Conservation (phyloP, 331 rosid genomes). For the Prunus yedoensis region DNA sequence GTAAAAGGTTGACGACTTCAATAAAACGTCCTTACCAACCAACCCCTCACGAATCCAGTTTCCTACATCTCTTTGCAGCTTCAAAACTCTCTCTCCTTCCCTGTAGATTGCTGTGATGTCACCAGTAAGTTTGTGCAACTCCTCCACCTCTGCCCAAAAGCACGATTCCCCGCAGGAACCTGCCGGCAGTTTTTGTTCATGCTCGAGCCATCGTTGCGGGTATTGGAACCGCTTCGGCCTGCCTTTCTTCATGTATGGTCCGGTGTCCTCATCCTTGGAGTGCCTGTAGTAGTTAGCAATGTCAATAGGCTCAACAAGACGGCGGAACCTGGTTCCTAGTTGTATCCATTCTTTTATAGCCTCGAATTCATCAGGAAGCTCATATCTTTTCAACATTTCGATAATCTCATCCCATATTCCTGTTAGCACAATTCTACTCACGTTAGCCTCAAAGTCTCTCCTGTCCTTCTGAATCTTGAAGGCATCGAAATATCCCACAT, state of each 20-base stretch:
- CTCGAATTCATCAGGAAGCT: constrained; percentile 78
- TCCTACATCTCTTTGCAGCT: constrained; percentile 27
- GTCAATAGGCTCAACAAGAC: constrained; percentile 67
- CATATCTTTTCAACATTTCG: constrained; percentile 53
- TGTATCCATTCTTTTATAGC: constrained; percentile 39
- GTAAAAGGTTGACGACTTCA: constrained; percentile 39
- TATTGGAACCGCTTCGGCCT: constrained; percentile 66
- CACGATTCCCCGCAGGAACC: constrained; percentile 46
- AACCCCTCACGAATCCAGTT: constrained; percentile 23
- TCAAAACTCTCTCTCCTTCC: background rate
- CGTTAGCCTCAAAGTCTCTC: constrained; percentile 60
- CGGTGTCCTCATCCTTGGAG: constrained; percentile 44
- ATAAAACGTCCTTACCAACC: constrained; percentile 46
- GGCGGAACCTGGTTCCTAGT: constrained; percentile 51
- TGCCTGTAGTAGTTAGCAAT: constrained; percentile 77
- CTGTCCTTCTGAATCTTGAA: constrained; percentile 53
- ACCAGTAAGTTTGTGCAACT: constrained; percentile 31
- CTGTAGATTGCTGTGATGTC: background rate
- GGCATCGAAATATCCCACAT: constrained; percentile 56
- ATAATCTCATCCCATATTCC: constrained; percentile 69
- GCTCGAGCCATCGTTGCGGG: constrained; percentile 68
- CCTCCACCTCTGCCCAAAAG: constrained; percentile 77
- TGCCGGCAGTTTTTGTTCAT: background rate
- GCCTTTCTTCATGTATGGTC: constrained; percentile 47
- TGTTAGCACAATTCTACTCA: constrained; percentile 55